Base-by-base conservation (phyloP, 441 rosid genomes). In the Viola pubescens region DNA sequence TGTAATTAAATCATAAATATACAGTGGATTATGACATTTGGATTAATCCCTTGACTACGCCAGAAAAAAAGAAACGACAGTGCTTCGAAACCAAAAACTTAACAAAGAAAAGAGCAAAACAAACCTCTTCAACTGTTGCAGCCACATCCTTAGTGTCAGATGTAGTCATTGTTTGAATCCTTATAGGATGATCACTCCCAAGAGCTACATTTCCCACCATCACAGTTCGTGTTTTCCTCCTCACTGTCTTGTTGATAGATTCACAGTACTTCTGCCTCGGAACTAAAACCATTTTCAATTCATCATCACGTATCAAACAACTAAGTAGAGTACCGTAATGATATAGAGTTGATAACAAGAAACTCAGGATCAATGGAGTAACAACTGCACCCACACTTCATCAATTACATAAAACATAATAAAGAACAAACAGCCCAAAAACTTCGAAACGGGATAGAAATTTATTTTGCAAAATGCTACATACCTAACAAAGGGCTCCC, bases 151-250 rank as follows among this genome's bases (percentile, higher is more conserved):
- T 89, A 5, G 98, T 92, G 75, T 92, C 94, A 0, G 75, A 69
- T 38, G 97, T 92, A 57, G 98, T 92, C 98, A 92, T 92, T 2
- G 98, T 92, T 58, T 92, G 98, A 71, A 92, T 78, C 73, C 96
- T 84, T 47, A 92, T 77, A 5, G 98, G 98, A 79, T 92, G 96
- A 9, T 92, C 87, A 54, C 97, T 86, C 7, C 98, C 98, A 73
- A 89, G 84, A 37, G 87, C 75, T 47, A 92, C 97, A 66, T 92
- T 80, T 62, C 98, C 98, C 67, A 89, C 98, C 94, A 82, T 84
- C 42, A 92, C 98, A 1, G 97, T 87, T 63, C 88, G 53, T 4
- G 97, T 89, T 73, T 87, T 86, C 82, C 98, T 82, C 80, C 98
- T 81, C 48, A 84, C 86, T 3, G 96, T 87, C 81, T 84, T 81